Base-by-base conservation (phyloP, 129 eudicot genomes). In the Mikania micrantha region DNA sequence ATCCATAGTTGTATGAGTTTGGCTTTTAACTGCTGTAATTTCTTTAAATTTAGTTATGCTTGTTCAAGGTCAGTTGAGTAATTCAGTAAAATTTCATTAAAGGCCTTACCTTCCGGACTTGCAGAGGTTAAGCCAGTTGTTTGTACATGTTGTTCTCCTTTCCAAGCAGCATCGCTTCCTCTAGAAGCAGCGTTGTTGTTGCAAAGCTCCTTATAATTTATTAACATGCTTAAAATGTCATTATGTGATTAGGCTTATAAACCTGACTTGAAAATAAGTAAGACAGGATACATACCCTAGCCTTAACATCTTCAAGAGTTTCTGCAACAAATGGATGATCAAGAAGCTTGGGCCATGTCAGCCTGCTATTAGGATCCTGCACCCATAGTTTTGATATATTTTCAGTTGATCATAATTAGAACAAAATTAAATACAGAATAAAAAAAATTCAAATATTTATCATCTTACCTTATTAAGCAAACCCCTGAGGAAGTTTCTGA, bases 301-400 rank as follows among this genome's bases (percentile, higher is more conserved):
- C 85, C 62, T 85, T 83, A 67, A 86, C 20, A 72, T 93, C 90
- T 69, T 80, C 86, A 16, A 71, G 38, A 67, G 83, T 74, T 74
- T 90, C 97, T 65, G 63, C 78, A 69, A 94, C 89, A 81, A 94
- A 94, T 47, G 99, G 93, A 79, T 94, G 99, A 10, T 90, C 90
- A 75, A 94, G 95, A 58, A 94, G 97, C 59, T 86, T 84, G 61
- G 99, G 99, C 99, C 99, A 94, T 36, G 95, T 77, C 71, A 94
- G 81, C 74, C 99, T 87, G 74, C 81, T 78, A 44, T 90, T 90
- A 21, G 99, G 99, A 72, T 72, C 94, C 99, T 94, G 85, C 29
- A 56, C 76, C 25, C 68, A 74, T 11, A 11, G 84, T 15, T 69
- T 35, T 41, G 27, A 70, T 27, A 38, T 38, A 27, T 53, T 60